A percentile compares a stretch with the other conserved stretches of the same genome.
Evolutionary conservation across 306 rosid species (phyloP).

Genomic region (Alnus glutinosa): DNA sequence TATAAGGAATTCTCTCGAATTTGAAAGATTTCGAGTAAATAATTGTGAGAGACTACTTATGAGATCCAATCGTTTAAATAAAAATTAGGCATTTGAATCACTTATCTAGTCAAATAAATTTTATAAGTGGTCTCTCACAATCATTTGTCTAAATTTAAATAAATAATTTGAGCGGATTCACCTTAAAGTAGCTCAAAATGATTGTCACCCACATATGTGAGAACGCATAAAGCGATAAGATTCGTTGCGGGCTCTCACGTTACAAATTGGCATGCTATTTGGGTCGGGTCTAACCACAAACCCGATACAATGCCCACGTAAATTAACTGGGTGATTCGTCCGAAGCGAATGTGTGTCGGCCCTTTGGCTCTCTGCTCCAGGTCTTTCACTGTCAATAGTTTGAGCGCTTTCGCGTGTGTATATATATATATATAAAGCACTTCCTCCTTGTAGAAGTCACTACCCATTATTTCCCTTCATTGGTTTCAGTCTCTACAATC

Average conservation of each 20-base stretch:
- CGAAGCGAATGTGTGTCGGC: slow-evolving; percentile 50
- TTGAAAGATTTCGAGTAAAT: too few species aligned
- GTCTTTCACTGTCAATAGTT: background rate
- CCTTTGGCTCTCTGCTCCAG: slow-evolving; percentile 31
- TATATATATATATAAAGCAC: background rate
- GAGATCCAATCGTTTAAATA: too few species aligned
- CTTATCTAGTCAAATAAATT: too few species aligned
- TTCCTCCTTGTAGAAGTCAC: background rate
- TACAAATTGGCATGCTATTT: too few species aligned
- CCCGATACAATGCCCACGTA: background rate
- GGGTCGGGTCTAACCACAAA: background rate
- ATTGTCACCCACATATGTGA: background rate
- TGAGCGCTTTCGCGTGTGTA: background rate
- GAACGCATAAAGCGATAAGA: background rate
- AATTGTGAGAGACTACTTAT: too few species aligned
- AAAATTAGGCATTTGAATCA: too few species aligned
- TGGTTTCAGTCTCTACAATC: background rate
- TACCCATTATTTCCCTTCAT: background rate
- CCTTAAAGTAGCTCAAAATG: too few species aligned
- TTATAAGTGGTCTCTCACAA: too few species aligned
- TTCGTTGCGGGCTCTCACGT: background rate
- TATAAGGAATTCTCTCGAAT: too few species aligned
- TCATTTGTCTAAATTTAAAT: too few species aligned
- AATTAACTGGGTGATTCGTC: slow-evolving; percentile 8
- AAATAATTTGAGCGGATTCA: too few species aligned